phyloP scores from a whole-genome alignment of 495 filamentous ascomycete genomes.

The Geopyxis carbonaria region DNA sequence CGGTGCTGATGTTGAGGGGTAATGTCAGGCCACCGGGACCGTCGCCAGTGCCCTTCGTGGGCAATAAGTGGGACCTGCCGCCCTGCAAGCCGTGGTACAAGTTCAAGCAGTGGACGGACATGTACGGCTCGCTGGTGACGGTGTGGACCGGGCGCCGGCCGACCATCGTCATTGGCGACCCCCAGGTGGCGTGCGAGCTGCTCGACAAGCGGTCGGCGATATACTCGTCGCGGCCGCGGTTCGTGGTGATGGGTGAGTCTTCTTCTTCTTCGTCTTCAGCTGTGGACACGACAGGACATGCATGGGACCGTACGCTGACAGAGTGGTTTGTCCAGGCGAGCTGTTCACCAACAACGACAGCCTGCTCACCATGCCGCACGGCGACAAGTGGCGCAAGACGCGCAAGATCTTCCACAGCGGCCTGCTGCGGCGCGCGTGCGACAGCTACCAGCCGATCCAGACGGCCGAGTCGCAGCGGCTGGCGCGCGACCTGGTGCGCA shows the following conservation, averaged over 20 bases:
- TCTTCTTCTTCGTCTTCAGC: slow-evolving; percentile 32
- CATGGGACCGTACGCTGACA: slow-evolving; percentile 19
- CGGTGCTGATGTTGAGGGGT: neutral
- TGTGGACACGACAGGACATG: neutral
- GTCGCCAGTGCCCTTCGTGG: slow-evolving; percentile 36
- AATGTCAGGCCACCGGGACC: slow-evolving; percentile 37
- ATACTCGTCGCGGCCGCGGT: slow-evolving; percentile 38
- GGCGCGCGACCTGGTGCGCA: slow-evolving; percentile 34
- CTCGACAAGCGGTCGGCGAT: slow-evolving; percentile 38
- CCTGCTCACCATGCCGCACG: slow-evolving; percentile 32
- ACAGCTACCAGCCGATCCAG: slow-evolving; percentile 29
- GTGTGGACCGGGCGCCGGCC: slow-evolving; percentile 45
- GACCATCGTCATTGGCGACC: slow-evolving; percentile 47
- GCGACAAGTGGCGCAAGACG: slow-evolving; percentile 28
- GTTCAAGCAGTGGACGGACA: slow-evolving; percentile 33
- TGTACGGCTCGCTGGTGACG: slow-evolving; percentile 34
- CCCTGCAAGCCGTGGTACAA: slow-evolving; percentile 41
- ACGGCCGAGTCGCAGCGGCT: slow-evolving; percentile 34
- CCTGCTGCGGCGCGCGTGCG: slow-evolving; percentile 10
- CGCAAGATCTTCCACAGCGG: slow-evolving; percentile 26
- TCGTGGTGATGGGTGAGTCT: slow-evolving; percentile 39
- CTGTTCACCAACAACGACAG: slow-evolving; percentile 22
- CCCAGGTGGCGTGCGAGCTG: slow-evolving; percentile 41
- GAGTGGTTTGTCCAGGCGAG: slow-evolving; percentile 28
- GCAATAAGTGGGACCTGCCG: slow-evolving; percentile 39